phyloP scores from a whole-genome alignment of 345 rosid genomes.

The Gossypium ekmanianum region DNA sequence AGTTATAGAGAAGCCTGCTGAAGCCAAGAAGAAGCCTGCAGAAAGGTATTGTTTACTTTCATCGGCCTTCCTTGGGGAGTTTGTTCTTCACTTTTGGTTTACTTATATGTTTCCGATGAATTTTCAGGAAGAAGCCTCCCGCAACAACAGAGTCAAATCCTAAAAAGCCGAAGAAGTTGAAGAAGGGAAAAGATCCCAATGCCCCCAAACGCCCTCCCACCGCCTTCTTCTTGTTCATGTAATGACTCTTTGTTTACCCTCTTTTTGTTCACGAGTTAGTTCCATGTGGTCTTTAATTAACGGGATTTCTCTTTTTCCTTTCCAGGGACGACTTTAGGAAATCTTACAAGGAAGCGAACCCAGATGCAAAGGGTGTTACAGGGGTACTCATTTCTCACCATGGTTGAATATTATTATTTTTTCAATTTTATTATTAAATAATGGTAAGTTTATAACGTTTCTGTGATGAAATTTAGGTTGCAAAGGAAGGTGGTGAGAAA shows the following conservation, averaged over 20 bases:
- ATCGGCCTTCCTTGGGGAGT: background rate
- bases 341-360: slow-evolving; percentile 54
- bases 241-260: background rate
- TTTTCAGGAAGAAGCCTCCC: slow-evolving; percentile 50
- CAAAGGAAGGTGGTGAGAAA: slow-evolving; percentile 79
- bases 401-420: background rate
- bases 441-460: background rate
- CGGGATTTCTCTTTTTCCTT: slow-evolving; percentile 12
- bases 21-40: slow-evolving; percentile 53
- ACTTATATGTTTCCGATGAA: background rate
- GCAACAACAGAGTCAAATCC: slow-evolving; percentile 58
- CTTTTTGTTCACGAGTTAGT: background rate
- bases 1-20: slow-evolving; percentile 61
- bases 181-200: slow-evolving; percentile 42
- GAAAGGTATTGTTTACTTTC: slow-evolving; percentile 45
- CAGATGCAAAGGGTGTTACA: slow-evolving; percentile 46
- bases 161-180: slow-evolving; percentile 52
- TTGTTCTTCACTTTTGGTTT: background rate
- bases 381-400: slow-evolving; percentile 36
- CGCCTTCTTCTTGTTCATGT: slow-evolving; percentile 90
- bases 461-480: slow-evolving; percentile 42
- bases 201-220: slow-evolving; percentile 75
- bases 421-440: too few relatives aligned
- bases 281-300: background rate
- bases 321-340: slow-evolving; percentile 77